Base-by-base conservation (phyloP, 2,329 filamentous ascomycete genomes). In the Beauveria sp. region DNA sequence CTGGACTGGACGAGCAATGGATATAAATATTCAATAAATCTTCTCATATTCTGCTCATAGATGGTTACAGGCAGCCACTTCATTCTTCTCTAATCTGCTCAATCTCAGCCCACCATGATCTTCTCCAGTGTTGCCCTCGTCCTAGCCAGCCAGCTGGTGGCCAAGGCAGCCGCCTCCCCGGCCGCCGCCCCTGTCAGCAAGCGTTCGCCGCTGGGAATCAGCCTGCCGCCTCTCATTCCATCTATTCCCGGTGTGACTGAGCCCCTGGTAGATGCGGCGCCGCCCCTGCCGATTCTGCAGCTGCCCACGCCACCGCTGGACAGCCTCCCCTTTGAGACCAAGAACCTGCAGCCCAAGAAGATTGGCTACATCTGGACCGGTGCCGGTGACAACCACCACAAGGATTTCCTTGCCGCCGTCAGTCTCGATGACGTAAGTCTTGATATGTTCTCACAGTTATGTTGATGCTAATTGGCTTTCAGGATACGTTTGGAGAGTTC, bases 321-420 rank as follows among this genome's bases (percentile, higher is more conserved):
- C 2, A 83, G 80, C 65, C 78, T 77, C 9, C 79, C 79, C 7
- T 85, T 85, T 64, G 75, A 73, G 12, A 73, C 77, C 3, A 82
- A 80, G 68, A 74, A 82, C 63, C 79, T 86, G 68, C 82, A 81
- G 73, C 84, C 84, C 31, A 87, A 86, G 79, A 87, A 87, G 75
- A 83, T 87, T 68, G 84, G 83, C 0, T 86, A 86, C 72, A 86
- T 86, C 73, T 86, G 83, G 83, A 85, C 83, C 58, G 83, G 79
- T 20, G 76, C 84, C 40, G 84, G 81, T 42, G 83, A 86, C 67
- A 86, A 86, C 67, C 67, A 78, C 52, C 83, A 86, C 71, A 80
- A 80, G 68, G 79, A 86, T 65, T 86, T 86, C 70, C 70, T 86
- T 49, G 81, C 81, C 1, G 83, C 83, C 1, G 80, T 81, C 69